A percentile compares a stretch with the other conserved stretches of the same genome.
Evolutionary conservation across 257 asterid genomes (phyloP).

Genomic region (Avicennia marina): DNA sequence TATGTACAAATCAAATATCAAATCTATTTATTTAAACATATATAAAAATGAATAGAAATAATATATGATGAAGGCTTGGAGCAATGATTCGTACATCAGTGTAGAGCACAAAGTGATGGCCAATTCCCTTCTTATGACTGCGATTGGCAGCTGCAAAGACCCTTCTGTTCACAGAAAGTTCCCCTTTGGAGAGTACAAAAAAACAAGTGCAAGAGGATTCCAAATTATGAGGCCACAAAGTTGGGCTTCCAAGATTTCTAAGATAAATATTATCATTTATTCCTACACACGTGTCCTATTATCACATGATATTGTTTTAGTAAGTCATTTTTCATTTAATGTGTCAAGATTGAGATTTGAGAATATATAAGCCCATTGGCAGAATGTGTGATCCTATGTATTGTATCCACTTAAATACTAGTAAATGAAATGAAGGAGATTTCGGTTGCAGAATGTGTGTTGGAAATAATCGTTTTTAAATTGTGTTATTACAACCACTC

Average conservation of each 20-base stretch:
- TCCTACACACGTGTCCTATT: neutral
- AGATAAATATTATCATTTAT: neutral
- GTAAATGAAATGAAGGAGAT: no score
- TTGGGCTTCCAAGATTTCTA: constrained; percentile 58
- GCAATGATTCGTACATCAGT: constrained; percentile 63
- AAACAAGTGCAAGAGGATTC: constrained; percentile 51
- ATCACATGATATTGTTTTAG: no score
- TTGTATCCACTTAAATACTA: no score
- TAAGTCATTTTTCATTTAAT: no score
- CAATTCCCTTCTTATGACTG: constrained; percentile 54
- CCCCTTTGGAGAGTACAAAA: constrained; percentile 57
- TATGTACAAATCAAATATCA: neutral
- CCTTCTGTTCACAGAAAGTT: constrained; percentile 45
- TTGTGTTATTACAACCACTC: no score
- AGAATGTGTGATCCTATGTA: no score
- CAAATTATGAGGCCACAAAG: constrained; percentile 42
- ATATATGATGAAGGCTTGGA: constrained; percentile 55
- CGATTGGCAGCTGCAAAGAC: constrained; percentile 41
- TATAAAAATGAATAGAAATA: no score
- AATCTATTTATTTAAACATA: neutral
- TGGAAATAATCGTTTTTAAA: no score
- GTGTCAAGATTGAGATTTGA: no score
- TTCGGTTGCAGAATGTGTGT: no score
- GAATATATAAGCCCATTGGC: no score
- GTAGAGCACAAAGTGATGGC: constrained; percentile 66